These are phyloP conservation scores for Dactylellina parvicollis DNA, from an alignment of 2,329 filamentous ascomycete genomes.

Conservation along the genomic window DNA sequence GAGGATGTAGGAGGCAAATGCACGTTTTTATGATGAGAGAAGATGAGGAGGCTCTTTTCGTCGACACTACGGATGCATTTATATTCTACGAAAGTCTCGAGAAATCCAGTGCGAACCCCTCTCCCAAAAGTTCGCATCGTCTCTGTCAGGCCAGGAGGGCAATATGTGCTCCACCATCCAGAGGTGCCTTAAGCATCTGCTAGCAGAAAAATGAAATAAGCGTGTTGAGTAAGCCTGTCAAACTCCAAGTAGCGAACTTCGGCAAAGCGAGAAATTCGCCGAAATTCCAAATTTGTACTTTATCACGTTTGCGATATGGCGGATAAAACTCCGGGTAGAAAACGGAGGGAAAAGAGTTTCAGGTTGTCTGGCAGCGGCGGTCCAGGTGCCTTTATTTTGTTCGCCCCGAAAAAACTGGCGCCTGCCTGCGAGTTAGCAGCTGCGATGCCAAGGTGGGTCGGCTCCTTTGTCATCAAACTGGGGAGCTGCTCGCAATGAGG, in stretches of 20 bases:
- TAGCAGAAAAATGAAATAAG: background rate
- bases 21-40: background rate
- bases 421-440: conserved; percentile 35
- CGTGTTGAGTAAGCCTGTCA: background rate
- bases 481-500: no score
- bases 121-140: conserved; percentile 3
- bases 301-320: conserved; percentile 1
- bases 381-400: background rate
- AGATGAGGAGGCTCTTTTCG: background rate
- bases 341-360: conserved; percentile 4
- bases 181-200: conserved; percentile 23
- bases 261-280: conserved; percentile 1
- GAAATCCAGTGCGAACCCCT: background rate
- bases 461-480: no score
- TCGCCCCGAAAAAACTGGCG: conserved; percentile 7
- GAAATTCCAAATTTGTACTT: conserved; percentile 15
- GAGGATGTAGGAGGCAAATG: conserved; percentile 31
- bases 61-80: background rate
- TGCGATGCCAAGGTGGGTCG: conserved; percentile 49
- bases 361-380: background rate
- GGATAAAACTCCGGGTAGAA: background rate
- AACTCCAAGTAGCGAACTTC: conserved; percentile 7
- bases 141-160: background rate
- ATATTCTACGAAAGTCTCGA: background rate
- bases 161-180: conserved; percentile 2